phyloP scores from a whole-genome alignment of 768 basidiomycete genomes.

The Boletellus ananiceps region DNA sequence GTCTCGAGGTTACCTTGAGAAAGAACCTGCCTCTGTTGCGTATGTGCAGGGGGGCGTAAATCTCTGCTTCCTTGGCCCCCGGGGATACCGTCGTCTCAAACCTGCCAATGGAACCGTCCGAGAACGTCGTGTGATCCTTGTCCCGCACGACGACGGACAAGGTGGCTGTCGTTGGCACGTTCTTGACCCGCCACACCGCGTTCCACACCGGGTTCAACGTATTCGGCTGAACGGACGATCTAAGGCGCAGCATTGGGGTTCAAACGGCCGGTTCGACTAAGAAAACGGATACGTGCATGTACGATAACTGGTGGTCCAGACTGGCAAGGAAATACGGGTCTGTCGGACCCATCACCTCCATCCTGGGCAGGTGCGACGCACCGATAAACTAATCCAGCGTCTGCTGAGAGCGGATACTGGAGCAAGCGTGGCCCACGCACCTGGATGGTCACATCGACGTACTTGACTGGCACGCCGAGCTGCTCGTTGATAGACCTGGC shows the following conservation, averaged over 20 bases:
- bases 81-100: constrained; percentile 49
- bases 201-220: constrained; percentile 70
- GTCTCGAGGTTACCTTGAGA: constrained; percentile 46
- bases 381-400: constrained; percentile 55
- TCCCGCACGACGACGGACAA: constrained; percentile 61
- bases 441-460: constrained; percentile 56
- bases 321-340: constrained; percentile 73
- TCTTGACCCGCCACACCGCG: constrained; percentile 67
- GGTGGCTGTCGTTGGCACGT: constrained; percentile 61
- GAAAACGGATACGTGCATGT: constrained; percentile 45
- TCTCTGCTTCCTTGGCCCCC: constrained; percentile 62
- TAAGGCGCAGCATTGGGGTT: constrained; percentile 23
- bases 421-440: constrained; percentile 25
- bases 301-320: constrained; percentile 58
- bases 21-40: constrained; percentile 59
- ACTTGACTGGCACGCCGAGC: constrained; percentile 37
- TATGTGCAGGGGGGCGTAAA: constrained; percentile 49
- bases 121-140: constrained; percentile 55
- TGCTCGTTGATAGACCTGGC: constrained; percentile 25
- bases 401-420: constrained; percentile 8
- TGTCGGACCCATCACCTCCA: constrained; percentile 58
- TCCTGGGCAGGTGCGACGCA: constrained; percentile 62
- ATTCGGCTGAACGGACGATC: constrained; percentile 59
- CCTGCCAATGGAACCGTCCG: constrained; percentile 63
- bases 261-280: background rate